phyloP scores from a whole-genome alignment of 2,329 filamentous ascomycete species.

The Verticillium longisporum region DNA sequence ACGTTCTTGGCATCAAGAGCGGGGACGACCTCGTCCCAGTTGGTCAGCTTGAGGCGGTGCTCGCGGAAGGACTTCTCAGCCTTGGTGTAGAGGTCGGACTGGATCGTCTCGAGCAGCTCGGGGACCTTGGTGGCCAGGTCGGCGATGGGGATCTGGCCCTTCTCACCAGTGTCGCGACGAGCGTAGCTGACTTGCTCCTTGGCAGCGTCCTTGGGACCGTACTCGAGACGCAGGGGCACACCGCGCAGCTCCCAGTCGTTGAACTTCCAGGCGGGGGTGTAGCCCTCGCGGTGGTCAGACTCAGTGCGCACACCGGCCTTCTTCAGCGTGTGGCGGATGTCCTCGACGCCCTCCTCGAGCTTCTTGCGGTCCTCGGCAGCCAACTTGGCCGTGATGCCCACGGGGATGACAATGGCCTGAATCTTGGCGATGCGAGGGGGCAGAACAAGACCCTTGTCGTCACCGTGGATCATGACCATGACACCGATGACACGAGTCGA shows the following conservation, averaged over 20 bases:
- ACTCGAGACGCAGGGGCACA: constrained; percentile 88
- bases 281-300: constrained; percentile 79
- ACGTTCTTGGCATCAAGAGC: constrained; percentile 89
- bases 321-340: constrained; percentile 61
- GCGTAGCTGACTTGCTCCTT: constrained; percentile 79
- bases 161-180: constrained; percentile 80
- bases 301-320: constrained; percentile 71
- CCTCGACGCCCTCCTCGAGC: constrained; percentile 69
- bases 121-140: constrained; percentile 70
- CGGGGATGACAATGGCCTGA: constrained; percentile 83
- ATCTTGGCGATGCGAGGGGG: constrained; percentile 84
- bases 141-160: constrained; percentile 70
- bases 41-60: constrained; percentile 73
- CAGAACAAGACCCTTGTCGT: constrained; percentile 90
- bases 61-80: constrained; percentile 72
- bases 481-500: constrained; percentile 96
- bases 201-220: constrained; percentile 88
- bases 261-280: constrained; percentile 96
- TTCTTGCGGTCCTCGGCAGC: constrained; percentile 70
- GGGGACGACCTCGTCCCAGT: constrained; percentile 89
- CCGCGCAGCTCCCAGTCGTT: constrained; percentile 98
- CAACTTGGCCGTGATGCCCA: constrained; percentile 86
- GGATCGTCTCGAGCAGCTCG: constrained; percentile 80
- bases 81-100: constrained; percentile 70
- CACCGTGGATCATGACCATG: constrained; percentile 97